These are phyloP conservation scores for Mentha longifolia DNA, from an alignment of 257 asterid species.

Conservation along the genomic window DNA sequence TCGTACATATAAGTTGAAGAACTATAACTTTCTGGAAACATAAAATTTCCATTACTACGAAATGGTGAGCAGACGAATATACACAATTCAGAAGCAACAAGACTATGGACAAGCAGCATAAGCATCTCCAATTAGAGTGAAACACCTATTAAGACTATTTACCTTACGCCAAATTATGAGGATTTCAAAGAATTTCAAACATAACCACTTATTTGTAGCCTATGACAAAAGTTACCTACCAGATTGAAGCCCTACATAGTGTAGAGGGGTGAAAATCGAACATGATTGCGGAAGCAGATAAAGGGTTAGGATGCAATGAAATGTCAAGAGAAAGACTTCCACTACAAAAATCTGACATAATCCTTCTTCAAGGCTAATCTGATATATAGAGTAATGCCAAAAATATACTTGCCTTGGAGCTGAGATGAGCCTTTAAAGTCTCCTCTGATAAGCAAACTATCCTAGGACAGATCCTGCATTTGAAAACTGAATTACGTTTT, in stretches of 20 bases:
- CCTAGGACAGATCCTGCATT: conserved; percentile 90
- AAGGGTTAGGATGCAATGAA: neutral
- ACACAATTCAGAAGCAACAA: neutral
- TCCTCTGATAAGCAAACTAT: conserved; percentile 85
- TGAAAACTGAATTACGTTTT: conserved; percentile 84
- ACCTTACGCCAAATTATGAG: neutral
- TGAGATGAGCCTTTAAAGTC: conserved; percentile 74
- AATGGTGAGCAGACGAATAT: neutral
- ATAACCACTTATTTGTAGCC: neutral
- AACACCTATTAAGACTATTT: neutral
- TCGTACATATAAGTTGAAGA: neutral
- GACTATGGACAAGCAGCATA: neutral
- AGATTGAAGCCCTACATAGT: neutral
- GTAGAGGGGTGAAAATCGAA: neutral
- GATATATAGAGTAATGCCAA: conserved; percentile 9
- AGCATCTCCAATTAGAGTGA: neutral
- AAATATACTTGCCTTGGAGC: conserved; percentile 70
- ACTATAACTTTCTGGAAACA: neutral
- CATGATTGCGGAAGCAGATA: neutral
- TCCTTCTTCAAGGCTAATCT: neutral
- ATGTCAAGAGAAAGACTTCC: neutral
- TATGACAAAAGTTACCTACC: too few species aligned
- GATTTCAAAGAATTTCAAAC: neutral
- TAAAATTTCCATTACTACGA: too few species aligned
- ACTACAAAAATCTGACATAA: neutral